phyloP scores from a whole-genome alignment of 306 rosid genomes.

The Cucurbita pepo region DNA sequence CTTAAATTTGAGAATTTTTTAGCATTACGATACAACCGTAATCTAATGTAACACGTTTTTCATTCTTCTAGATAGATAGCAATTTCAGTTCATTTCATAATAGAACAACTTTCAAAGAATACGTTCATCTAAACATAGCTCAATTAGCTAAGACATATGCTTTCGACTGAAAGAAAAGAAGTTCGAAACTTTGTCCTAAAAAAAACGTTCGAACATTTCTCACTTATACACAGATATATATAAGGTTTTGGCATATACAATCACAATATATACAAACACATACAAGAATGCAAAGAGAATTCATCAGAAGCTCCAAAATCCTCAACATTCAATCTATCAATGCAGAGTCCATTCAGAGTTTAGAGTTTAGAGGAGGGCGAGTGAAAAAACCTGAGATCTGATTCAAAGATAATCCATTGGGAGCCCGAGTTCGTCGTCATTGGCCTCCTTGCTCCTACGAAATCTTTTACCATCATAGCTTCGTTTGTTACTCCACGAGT shows the following conservation, averaged over 20 bases:
- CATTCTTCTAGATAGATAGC: too few relatives aligned
- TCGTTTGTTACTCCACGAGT: constrained; percentile 23
- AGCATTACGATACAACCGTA: too few relatives aligned
- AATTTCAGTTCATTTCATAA: too few relatives aligned
- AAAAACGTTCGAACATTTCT: neutral
- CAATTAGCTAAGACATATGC: too few relatives aligned
- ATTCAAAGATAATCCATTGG: constrained; percentile 77
- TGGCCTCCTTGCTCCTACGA: constrained; percentile 27
- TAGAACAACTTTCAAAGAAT: too few relatives aligned
- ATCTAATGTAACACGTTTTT: too few relatives aligned
- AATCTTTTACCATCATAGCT: constrained; percentile 29
- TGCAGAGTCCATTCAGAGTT: neutral
- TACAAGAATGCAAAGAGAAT: neutral
- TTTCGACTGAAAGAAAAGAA: neutral
- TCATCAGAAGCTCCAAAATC: neutral
- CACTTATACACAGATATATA: neutral
- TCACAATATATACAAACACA: neutral
- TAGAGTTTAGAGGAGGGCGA: neutral
- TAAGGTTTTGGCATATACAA: neutral
- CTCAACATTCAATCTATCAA: neutral
- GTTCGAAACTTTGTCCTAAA: neutral
- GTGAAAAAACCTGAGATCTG: constrained; percentile 8
- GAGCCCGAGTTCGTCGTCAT: constrained; percentile 73
- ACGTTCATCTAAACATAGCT: too few relatives aligned
- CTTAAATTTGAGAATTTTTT: too few relatives aligned